Conservation (phyloP, 345 rosid genomes). For the Barbarea vulgaris region DNA sequence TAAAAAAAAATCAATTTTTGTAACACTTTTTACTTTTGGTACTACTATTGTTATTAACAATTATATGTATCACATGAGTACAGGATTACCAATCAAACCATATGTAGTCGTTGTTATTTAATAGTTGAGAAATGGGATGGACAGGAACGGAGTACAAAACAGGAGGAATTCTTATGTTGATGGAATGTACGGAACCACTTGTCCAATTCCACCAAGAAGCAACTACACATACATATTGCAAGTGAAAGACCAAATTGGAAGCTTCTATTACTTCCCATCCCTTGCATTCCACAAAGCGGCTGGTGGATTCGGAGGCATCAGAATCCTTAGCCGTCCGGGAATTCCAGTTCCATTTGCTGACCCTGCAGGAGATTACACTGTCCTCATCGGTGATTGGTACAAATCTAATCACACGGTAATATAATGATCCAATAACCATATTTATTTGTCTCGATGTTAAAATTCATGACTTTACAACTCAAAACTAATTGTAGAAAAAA, state of each 20-base stretch:
- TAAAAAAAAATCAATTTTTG: too few relatives aligned
- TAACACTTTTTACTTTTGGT: too few relatives aligned
- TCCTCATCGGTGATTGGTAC: conserved; percentile 87
- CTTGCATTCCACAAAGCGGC: conserved; percentile 80
- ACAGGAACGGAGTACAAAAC: conserved; percentile 80
- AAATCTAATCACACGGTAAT: conserved; percentile 72
- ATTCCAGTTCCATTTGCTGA: conserved; percentile 72
- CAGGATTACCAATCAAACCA: too few relatives aligned
- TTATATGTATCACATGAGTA: too few relatives aligned
- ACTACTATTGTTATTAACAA: too few relatives aligned
- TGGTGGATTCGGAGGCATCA: conserved; percentile 71
- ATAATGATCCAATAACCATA: neutral
- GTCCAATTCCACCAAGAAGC: conserved; percentile 81
- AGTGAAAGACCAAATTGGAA: conserved; percentile 79
- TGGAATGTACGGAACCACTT: conserved; percentile 83
- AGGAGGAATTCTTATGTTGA: conserved; percentile 82
- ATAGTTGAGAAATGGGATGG: neutral
- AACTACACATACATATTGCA: conserved; percentile 77
- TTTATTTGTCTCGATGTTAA: neutral
- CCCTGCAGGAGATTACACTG: conserved; percentile 68
- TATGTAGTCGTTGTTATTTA: neutral
- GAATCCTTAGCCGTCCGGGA: conserved; percentile 65
- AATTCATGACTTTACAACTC: too few relatives aligned
- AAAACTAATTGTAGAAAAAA: too few relatives aligned
- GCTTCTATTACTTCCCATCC: conserved; percentile 75